Conservation (phyloP, 202 grass and related monocot genomes). For the Dendrocalamus latiflorus region DNA sequence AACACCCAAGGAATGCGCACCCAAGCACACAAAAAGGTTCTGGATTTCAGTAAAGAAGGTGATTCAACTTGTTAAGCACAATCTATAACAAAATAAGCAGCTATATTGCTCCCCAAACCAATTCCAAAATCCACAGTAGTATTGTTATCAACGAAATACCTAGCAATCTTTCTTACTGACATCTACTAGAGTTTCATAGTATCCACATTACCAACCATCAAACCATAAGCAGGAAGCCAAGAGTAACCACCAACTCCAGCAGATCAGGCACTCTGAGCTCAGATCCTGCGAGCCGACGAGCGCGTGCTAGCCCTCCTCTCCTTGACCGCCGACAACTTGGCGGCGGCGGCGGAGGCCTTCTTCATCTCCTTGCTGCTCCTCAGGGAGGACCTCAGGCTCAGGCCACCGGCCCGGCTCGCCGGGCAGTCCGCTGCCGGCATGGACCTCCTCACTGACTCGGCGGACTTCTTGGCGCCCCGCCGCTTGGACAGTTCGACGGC, state of each 20-base stretch:
- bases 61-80: background rate
- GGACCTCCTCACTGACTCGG: slow-evolving; percentile 48
- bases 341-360: slow-evolving; percentile 16
- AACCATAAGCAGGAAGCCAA: slow-evolving; percentile 7
- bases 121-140: background rate
- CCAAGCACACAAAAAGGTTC: background rate
- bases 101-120: slow-evolving; percentile 9
- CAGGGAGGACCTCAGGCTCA: slow-evolving; percentile 41
- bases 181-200: slow-evolving; percentile 4
- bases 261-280: no score
- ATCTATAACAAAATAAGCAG: background rate
- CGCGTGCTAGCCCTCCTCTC: slow-evolving; percentile 39
- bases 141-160: background rate
- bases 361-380: slow-evolving; percentile 84
- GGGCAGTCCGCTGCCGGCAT: slow-evolving; percentile 33
- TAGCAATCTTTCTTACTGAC: background rate
- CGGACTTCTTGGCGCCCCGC: slow-evolving; percentile 51
- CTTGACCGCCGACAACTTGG: background rate
- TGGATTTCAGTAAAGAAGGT: background rate
- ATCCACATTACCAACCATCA: slow-evolving; percentile 5
- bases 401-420: background rate
- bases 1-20: background rate
- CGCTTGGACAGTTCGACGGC: slow-evolving; percentile 71
- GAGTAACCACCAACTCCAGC: background rate
- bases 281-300: slow-evolving; percentile 43